Evolutionary conservation across 371 early-diverging fungal species (phyloP), one percentile per base, ranked within the genome.

Genomic region (Parasitella parasitica): DNA sequence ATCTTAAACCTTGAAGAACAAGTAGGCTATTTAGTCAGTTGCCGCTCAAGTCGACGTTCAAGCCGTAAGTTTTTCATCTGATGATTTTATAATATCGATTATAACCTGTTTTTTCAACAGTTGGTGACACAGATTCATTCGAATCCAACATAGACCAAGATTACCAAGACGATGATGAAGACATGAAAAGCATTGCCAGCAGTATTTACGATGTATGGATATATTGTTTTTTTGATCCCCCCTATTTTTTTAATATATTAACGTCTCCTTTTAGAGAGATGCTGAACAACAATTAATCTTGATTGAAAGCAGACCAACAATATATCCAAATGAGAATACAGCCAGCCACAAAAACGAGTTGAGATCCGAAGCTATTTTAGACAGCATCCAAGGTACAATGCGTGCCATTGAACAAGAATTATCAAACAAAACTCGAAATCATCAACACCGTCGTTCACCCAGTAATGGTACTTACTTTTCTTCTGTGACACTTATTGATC

Each of bases 351-450:
- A 28, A 28, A 54, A 35, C 43, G 53, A 60, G 16, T 35, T 55
- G 15, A 59, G 55, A 27, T 59, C 66, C 12, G 66, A 59, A 34
- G 48, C 34, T 24, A 65, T 65, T 39, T 37, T 65, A 32, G 55
- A 50, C 26, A 65, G 54, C 18, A 65, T 65, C 18, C 66, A 65
- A 39, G 46, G 53, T 20, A 64, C 59, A 26, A 58, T 64, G 59
- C 58, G 59, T 53, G 64, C 58, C 15, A 64, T 64, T 64, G 59
- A 64, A 20, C 37, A 53, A n/a, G 64, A 64, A 53, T 53, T 64
- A 37, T 54, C 26, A 6, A 49, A 49, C n/a, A 49, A 49, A 24
- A 49, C n/a, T 49, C 8, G 34, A n/a, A 34, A 11, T 20, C 20
- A n/a, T 12, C 50, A 58, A 8, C 41, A 57, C 35, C 57, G 57